Evolutionary conservation across 148 eudicot species (phyloP).

Genomic region (Cornus kousa): DNA sequence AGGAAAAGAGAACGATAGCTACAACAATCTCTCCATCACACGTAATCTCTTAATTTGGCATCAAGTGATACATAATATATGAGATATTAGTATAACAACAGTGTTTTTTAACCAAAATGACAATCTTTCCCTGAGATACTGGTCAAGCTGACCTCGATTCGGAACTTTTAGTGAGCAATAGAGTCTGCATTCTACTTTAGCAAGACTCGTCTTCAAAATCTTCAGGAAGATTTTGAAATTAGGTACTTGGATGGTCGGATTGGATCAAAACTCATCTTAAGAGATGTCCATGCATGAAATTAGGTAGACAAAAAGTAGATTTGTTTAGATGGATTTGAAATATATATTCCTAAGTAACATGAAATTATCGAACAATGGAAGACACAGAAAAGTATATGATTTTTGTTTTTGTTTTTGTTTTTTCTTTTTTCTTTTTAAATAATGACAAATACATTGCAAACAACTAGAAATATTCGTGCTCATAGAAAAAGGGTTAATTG

Average conservation of each 20-base stretch:
- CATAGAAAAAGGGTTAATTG: no score
- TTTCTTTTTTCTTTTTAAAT: no score
- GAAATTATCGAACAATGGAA: no score
- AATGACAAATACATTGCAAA: no score
- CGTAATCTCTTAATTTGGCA: neutral
- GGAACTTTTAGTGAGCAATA: neutral
- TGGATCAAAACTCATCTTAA: neutral
- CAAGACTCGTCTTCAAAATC: neutral
- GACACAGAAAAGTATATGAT: no score
- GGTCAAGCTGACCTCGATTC: neutral
- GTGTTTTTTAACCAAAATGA: neutral
- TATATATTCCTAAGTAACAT: no score
- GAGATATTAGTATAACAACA: neutral
- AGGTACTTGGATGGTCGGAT: neutral
- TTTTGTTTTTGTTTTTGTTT: no score
- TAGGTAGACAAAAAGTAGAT: neutral
- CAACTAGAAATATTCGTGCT: no score
- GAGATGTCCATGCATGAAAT: neutral
- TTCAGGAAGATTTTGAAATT: no score
- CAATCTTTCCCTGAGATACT: neutral
- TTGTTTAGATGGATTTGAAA: neutral
- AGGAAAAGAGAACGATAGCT: neutral
- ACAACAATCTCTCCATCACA: neutral
- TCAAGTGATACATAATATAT: neutral
- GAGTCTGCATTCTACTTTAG: neutral